Conservation (phyloP, 495 filamentous ascomycete genomes). For the Podospora tetraspora region DNA sequence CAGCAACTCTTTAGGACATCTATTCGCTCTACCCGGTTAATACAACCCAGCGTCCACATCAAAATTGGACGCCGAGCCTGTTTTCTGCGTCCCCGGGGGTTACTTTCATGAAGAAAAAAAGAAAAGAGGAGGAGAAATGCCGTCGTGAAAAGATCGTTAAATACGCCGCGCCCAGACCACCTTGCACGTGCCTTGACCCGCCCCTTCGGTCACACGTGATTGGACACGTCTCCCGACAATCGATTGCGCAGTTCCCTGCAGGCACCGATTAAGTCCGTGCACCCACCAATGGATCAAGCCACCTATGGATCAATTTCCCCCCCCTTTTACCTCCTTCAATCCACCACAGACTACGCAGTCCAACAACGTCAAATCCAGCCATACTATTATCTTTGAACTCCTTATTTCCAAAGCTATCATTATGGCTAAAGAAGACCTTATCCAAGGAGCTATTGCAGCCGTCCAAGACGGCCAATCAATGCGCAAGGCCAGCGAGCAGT, state of each 20-base stretch:
- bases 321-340: no score
- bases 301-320: no score
- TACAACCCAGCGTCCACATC: slow-evolving; percentile 41
- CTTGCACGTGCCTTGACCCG: slow-evolving; percentile 2
- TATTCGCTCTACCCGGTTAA: slow-evolving; percentile 45
- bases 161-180: neutral
- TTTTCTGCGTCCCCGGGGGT: slow-evolving; percentile 39
- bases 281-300: no score
- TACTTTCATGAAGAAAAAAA: slow-evolving; percentile 42
- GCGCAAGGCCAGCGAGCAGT: no score
- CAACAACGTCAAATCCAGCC: no score
- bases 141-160: slow-evolving; percentile 3
- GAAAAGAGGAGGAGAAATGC: slow-evolving; percentile 12
- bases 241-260: neutral
- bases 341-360: no score
- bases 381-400: no score
- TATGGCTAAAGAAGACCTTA: no score
- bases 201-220: neutral
- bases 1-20: slow-evolving; percentile 48
- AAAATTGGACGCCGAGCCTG: slow-evolving; percentile 36
- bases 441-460: no score
- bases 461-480: no score
- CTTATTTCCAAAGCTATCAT: no score
- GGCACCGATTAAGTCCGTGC: neutral
- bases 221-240: neutral